phyloP scores from a whole-genome alignment of 805 yeast species.

The Komagataella phaffii region DNA sequence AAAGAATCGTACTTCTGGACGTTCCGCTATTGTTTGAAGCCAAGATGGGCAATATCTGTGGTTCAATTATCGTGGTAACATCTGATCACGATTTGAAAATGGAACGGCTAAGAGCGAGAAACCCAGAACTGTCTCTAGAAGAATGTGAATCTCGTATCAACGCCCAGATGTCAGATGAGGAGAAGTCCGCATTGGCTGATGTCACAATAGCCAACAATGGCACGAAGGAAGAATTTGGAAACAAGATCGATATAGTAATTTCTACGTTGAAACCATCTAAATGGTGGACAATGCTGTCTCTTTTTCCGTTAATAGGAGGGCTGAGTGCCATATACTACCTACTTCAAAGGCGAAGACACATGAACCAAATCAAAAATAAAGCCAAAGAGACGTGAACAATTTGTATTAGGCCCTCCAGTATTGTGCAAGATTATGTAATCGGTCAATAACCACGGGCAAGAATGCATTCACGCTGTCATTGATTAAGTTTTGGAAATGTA shows the following conservation, averaged over 20 bases:
- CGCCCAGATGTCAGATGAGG: constrained; percentile 60
- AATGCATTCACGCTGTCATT: constrained; percentile 92
- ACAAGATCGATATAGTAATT: constrained; percentile 27
- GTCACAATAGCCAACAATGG: constrained; percentile 51
- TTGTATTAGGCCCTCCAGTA: constrained; percentile 79
- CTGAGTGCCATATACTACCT: not conserved
- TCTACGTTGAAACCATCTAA: constrained; percentile 22
- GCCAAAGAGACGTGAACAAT: not conserved
- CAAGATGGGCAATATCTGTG: constrained; percentile 58
- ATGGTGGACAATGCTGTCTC: constrained; percentile 3
- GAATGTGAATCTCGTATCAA: constrained; percentile 65
- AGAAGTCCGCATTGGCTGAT: constrained; percentile 49
- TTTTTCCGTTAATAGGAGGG: not conserved
- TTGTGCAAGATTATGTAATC: constrained; percentile 90
- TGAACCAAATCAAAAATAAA: not conserved
- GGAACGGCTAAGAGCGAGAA: constrained; percentile 49
- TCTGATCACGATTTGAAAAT: constrained; percentile 48
- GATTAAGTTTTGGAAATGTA: constrained; percentile 87
- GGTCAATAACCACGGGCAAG: constrained; percentile 88
- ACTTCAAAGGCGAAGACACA: not conserved
- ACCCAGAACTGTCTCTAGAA: constrained; percentile 45
- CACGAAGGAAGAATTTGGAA: constrained; percentile 26
- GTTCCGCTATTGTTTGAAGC: constrained; percentile 87
- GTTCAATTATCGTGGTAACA: constrained; percentile 51
- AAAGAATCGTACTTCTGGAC: constrained; percentile 60